phyloP scores from a whole-genome alignment of 306 rosid species.

The Sophora flavescens region DNA sequence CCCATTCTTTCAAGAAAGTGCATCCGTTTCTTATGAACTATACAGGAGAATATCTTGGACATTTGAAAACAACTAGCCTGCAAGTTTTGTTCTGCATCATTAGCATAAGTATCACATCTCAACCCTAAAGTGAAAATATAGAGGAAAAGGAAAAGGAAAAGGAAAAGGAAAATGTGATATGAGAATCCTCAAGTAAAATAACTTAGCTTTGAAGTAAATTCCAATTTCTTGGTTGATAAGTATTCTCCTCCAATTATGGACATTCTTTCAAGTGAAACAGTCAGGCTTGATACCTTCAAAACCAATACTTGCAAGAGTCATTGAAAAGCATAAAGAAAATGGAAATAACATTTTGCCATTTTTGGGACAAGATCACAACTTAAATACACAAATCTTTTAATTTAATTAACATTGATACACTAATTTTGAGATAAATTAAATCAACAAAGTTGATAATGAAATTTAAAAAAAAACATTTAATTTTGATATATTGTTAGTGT shows the following conservation, averaged over 20 bases:
- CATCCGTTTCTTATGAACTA: background rate
- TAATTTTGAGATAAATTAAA: no score
- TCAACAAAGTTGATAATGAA: no score
- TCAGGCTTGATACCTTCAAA: background rate
- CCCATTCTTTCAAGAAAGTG: constrained; percentile 12
- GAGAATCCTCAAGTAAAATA: constrained; percentile 3
- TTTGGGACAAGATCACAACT: background rate
- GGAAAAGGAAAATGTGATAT: background rate
- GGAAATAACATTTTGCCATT: background rate
- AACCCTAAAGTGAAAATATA: background rate
- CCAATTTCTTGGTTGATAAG: background rate
- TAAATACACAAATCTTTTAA: background rate
- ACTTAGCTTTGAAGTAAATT: background rate
- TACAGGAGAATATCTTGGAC: background rate
- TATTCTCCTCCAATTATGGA: background rate
- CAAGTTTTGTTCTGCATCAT: background rate
- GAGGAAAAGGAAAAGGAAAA: constrained; percentile 6
- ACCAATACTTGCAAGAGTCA: background rate
- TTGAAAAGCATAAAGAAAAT: background rate
- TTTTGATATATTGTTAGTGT: no score
- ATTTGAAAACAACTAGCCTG: background rate
- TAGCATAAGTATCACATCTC: background rate
- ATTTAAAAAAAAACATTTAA: no score
- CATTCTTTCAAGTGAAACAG: background rate
- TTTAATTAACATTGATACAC: no score